Evolutionary conservation across 1,139 yeast genomes (phyloP), one percentile per base, ranked within the genome.

Genomic region (Yamadazyma epiphylla): DNA sequence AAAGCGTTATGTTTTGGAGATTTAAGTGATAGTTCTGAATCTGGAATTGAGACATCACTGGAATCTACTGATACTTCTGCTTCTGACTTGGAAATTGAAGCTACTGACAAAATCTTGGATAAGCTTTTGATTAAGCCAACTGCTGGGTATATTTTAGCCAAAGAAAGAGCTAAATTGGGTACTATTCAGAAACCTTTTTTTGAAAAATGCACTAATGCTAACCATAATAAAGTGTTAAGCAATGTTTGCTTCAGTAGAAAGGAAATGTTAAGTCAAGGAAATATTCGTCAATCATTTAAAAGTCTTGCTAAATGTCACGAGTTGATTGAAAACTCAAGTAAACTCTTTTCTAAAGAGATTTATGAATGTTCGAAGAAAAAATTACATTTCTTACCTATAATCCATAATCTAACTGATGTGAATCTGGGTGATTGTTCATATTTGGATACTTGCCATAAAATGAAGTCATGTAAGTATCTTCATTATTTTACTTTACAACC

Each of bases 361-460:
- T 46, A 41, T 32, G 44, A 48, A 24, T 83, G 91, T 45, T 47
- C 70, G 7, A 56, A 60, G 23, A 43, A 45, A 0, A 76, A 74
- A 37, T 69, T 74, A 30, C 94, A 83, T 52, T 78, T 64, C 45
- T 58, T 83, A 17, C 88, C 89, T 1, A 64, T 81, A 12, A 55
- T 77, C 26, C 70, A 66, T 26, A 46, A 47, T 19, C 62, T 66
- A 22, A 67, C 96, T 0, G 96, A 89, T 47, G 35, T 57, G 1
- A 58, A 67, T 14, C 55, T 86, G n/a, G 97, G 96, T 1, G 96
- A 89, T 53, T 89, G 97, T 49, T 88, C 96, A 4, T 89, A 89
- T 49, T 66, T 89, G 39, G 96, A 89, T 51, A 88, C 96, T 1
- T 89, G 97, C 48, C 95, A 86, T 57, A 87, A 88, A 54, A 74